A percentile compares a stretch with the other conserved stretches of the same genome.
Conservation (phyloP, 2,329 filamentous ascomycete species). For the Paramyrothecium sp. region DNA sequence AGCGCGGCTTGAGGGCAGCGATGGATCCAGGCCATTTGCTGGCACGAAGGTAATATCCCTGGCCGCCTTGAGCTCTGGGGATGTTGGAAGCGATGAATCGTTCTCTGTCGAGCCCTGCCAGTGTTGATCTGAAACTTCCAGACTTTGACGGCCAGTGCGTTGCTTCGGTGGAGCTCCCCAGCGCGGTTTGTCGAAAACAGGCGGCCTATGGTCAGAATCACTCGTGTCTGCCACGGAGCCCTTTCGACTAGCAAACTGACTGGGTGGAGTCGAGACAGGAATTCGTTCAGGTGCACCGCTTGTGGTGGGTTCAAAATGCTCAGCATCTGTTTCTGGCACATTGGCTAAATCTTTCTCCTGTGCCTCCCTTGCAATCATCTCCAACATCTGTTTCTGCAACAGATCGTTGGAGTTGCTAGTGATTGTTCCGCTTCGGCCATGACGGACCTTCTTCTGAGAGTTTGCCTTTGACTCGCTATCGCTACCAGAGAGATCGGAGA, state of each 20-base stretch:
- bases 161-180: conserved; percentile 19
- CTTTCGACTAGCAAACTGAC: conserved; percentile 30
- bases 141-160: conserved; percentile 37
- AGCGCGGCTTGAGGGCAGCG: conserved; percentile 60
- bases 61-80: conserved; percentile 49
- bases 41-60: conserved; percentile 52
- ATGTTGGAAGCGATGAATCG: conserved; percentile 47
- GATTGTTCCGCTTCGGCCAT: conserved; percentile 42
- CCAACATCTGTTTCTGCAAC: conserved; percentile 61
- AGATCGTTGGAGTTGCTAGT: conserved; percentile 49
- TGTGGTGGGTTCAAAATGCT: conserved; percentile 29
- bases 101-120: conserved; percentile 41
- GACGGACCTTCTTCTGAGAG: conserved; percentile 26
- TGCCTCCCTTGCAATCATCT: conserved; percentile 56
- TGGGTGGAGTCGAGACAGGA: conserved; percentile 22
- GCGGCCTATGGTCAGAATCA: conserved; percentile 34
- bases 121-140: conserved; percentile 44
- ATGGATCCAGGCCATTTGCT: conserved; percentile 61
- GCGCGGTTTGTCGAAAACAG: conserved; percentile 14
- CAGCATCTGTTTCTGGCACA: conserved; percentile 28
- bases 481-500: conserved; percentile 61
- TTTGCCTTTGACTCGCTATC: conserved; percentile 43
- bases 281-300: conserved; percentile 30
- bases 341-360: conserved; percentile 37
- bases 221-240: conserved; percentile 37